Percentiles rank a stretch among this genome's conserved stretches.
Evolutionary conservation across 2,329 filamentous ascomycete genomes (phyloP).

Genomic region (Aspergillus sp.): DNA sequence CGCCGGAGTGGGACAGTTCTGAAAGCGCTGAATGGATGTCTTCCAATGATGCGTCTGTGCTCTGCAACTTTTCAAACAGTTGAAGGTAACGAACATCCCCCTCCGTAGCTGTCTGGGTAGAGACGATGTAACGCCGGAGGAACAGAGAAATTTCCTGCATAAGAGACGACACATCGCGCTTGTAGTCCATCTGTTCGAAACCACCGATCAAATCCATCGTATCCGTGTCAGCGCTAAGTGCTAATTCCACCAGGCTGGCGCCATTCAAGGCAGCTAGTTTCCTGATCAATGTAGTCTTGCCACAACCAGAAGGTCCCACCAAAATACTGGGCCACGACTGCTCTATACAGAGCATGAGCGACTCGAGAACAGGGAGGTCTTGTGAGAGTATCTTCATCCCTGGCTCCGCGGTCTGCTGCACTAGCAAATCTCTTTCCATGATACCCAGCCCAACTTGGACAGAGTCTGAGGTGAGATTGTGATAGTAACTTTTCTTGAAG

Average conservation of each 20-base stretch:
- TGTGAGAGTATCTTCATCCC: constrained; percentile 35
- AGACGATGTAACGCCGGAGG: constrained; percentile 46
- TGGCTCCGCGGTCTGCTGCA: constrained; percentile 36
- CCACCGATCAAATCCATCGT: constrained; percentile 96
- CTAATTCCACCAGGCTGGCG: constrained; percentile 73
- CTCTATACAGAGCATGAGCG: constrained; percentile 80
- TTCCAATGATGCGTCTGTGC: constrained; percentile 28
- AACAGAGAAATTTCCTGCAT: constrained; percentile 54
- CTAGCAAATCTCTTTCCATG: constrained; percentile 57
- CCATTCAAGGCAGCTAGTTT: constrained; percentile 79
- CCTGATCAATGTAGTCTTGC: constrained; percentile 78
- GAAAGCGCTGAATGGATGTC: constrained; percentile 30
- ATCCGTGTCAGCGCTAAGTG: constrained; percentile 92
- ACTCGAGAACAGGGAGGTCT: constrained; percentile 72
- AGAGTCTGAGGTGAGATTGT: constrained; percentile 64
- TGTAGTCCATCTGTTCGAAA: constrained; percentile 88
- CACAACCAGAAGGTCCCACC: constrained; percentile 79
- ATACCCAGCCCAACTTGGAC: constrained; percentile 79
- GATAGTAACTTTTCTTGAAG: constrained; percentile 61
- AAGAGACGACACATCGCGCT: constrained; percentile 67
- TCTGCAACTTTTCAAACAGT: constrained; percentile 32
- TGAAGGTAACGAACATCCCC: constrained; percentile 27
- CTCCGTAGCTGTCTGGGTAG: constrained; percentile 24
- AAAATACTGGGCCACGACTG: constrained; percentile 87
- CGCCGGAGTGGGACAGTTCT: constrained; percentile 41